A percentile compares a stretch with the other conserved stretches of the same genome.
phyloP scores from a whole-genome alignment of 2,329 filamentous ascomycete species.

The Talaromyces sp. region DNA sequence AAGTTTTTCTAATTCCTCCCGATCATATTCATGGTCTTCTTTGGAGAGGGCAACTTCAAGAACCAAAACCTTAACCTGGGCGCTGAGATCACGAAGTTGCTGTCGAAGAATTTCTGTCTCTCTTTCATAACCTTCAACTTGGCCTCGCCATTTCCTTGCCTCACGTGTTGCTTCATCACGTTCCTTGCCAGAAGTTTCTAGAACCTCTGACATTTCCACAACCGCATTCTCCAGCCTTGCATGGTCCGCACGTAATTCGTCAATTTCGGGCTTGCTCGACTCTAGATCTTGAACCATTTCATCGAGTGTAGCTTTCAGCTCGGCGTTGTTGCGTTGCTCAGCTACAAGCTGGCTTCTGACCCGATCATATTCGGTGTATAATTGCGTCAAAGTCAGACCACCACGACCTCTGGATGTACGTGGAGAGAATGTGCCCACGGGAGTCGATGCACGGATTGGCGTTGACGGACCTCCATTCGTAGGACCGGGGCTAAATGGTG shows the following conservation, averaged over 20 bases:
- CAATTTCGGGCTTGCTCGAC: conserved; percentile 79
- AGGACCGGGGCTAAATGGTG: conserved; percentile 52
- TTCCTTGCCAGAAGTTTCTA: conserved; percentile 77
- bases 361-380: conserved; percentile 61
- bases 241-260: conserved; percentile 78
- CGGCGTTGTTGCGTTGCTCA: conserved; percentile 70
- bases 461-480: conserved; percentile 49
- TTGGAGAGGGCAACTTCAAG: conserved; percentile 75
- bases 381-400: conserved; percentile 59
- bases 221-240: conserved; percentile 77
- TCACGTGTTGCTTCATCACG: conserved; percentile 76
- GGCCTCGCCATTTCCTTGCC: conserved; percentile 72
- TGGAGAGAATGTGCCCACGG: conserved; percentile 51
- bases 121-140: conserved; percentile 58
- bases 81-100: conserved; percentile 83
- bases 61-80: conserved; percentile 84
- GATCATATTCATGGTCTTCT: conserved; percentile 78
- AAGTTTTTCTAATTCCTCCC: conserved; percentile 71
- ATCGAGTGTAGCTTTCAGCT: conserved; percentile 73
- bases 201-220: conserved; percentile 75
- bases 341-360: conserved; percentile 66
- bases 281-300: conserved; percentile 84
- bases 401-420: conserved; percentile 53
- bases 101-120: conserved; percentile 78
- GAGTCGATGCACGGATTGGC: conserved; percentile 50